A percentile compares a stretch with the other conserved stretches of the same genome.
Evolutionary conservation across 805 yeast genomes (phyloP).

Genomic region (Candida maris): DNA sequence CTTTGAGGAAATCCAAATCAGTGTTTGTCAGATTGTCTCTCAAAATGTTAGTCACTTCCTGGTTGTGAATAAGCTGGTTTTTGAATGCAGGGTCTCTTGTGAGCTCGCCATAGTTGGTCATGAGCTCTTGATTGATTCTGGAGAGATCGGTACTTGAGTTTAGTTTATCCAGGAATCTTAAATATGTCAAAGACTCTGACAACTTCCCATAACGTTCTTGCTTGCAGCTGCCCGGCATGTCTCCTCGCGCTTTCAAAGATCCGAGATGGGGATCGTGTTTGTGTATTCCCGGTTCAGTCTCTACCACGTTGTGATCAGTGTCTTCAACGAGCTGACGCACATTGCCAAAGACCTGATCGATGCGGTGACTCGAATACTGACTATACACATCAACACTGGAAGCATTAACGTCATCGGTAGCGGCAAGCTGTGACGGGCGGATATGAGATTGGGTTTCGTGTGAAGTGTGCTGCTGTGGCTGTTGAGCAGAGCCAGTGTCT

Average conservation of each 20-base stretch:
- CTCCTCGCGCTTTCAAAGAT: constrained; percentile 4
- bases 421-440: background rate
- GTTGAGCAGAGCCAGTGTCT: too few relatives aligned
- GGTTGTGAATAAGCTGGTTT: constrained; percentile 24
- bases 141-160: constrained; percentile 23
- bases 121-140: constrained; percentile 20
- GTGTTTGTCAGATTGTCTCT: constrained; percentile 18
- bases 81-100: constrained; percentile 22
- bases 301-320: constrained; percentile 26
- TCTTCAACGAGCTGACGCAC: constrained; percentile 25
- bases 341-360: constrained; percentile 24
- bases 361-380: constrained; percentile 18
- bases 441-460: constrained; percentile 3
- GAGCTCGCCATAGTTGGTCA: constrained; percentile 23
- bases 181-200: constrained; percentile 24
- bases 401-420: background rate
- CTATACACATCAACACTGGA: constrained; percentile 8
- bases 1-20: constrained; percentile 19
- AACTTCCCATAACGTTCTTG: constrained; percentile 27
- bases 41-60: constrained; percentile 29
- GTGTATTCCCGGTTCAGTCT: constrained; percentile 26
- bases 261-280: constrained; percentile 16
- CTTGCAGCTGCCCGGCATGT: constrained; percentile 7
- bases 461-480: background rate
- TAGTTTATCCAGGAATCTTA: constrained; percentile 26